Evolutionary conservation across 2,329 filamentous ascomycete species (phyloP), one percentile per base, ranked within the genome.

Genomic region (Arthrinium phaeospermum): DNA sequence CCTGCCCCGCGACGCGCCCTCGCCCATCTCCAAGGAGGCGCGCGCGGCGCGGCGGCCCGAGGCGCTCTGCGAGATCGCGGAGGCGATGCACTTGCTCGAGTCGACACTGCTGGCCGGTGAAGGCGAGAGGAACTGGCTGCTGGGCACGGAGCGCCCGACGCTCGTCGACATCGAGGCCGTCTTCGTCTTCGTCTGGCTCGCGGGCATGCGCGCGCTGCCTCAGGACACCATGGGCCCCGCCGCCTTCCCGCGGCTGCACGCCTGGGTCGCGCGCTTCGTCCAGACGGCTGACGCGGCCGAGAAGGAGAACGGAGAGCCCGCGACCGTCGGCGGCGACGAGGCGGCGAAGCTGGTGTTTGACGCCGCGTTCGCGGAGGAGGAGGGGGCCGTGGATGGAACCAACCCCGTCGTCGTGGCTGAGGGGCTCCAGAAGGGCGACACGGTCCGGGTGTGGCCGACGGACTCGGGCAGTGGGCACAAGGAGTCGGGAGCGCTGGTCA

Each of bases 111-210:
- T 95, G 6, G 87, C 85, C 0, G 92, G 94, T 81, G 91, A 37
- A 2, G 92, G 94, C 81, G 91, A 89, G n/a, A 85, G 91, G 71
- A 79, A 86, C 3, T 94, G 91, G 92, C 81, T 94, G 12, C 81
- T 91, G 69, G 61, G 83, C 14, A 88, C 85, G 1, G 77, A 85
- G 3, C 79, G 80, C 24, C 89, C 90, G 1, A 86, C 84, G 1
- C 79, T 93, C 74, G 91, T 89, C 4, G 93, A 95, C 79, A 90
- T 94, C 73, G 90, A 94, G 82, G 90, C 88, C 61, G 82, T 92
- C 16, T 94, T 90, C 91, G 86, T 88, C 0, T 86, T 94, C 75
- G 87, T 91, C 80, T 94, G 92, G 92, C 80, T 93, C 1, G 79
- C 81, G 3, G 82, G 81, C 14, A 82, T 93, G 67, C 87, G 87